These are phyloP conservation scores for Chimonanthus salicifolius DNA, from an alignment of 164 flowering plant genomes.

Conservation along the genomic window DNA sequence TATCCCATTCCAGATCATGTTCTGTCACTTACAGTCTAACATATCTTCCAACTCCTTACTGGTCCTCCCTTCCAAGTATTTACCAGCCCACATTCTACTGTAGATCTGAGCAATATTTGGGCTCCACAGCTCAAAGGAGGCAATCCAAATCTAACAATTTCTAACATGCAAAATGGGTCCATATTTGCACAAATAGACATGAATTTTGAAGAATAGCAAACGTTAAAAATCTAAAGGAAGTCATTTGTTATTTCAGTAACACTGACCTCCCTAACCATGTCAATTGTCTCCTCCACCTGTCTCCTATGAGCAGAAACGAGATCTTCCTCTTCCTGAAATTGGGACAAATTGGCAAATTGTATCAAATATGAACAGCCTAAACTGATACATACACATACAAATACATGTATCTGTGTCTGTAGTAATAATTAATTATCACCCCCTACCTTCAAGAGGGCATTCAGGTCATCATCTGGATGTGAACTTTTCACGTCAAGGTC, in stretches of 20 bases:
- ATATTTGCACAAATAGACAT: neutral
- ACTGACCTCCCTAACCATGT: slow-evolving; percentile 90
- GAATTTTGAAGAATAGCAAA: neutral
- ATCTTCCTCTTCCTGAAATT: slow-evolving; percentile 86
- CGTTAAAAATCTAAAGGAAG: slow-evolving; percentile 28
- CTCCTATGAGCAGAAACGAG: slow-evolving; percentile 87
- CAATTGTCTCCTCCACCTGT: slow-evolving; percentile 97
- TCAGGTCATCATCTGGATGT: slow-evolving; percentile 55
- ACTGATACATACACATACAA: neutral
- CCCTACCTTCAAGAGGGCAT: slow-evolving; percentile 58
- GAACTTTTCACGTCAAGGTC: slow-evolving; percentile 25
- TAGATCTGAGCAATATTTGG: no score
- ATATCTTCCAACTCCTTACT: no score
- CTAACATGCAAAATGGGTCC: neutral
- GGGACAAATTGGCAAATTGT: neutral
- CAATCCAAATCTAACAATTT: no score
- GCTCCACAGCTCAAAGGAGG: no score
- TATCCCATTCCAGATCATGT: no score
- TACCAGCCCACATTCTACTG: no score
- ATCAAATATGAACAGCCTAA: neutral
- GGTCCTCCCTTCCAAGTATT: no score
- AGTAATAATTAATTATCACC: slow-evolving; percentile 16
- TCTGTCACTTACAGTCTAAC: no score
- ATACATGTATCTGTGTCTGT: neutral
- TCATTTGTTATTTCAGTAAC: neutral